Conservation (phyloP, 2,329 filamentous ascomycete genomes). For the Aspergillus aculeatus region DNA sequence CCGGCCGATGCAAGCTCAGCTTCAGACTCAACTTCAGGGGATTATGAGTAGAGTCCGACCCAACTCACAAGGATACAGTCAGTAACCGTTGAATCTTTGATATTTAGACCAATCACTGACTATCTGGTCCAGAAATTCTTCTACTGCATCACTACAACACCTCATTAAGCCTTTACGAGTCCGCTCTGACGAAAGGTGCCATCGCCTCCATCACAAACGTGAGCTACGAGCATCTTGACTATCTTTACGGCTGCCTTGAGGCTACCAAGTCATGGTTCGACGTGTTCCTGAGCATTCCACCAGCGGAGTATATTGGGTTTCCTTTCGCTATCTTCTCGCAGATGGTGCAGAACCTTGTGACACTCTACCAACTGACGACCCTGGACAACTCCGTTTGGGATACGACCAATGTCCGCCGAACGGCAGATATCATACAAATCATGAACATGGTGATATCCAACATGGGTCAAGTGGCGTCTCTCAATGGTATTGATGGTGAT, state of each 20-base stretch:
- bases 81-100: neutral
- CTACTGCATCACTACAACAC: slow-evolving; percentile 10
- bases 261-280: slow-evolving; percentile 15
- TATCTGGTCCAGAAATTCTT: neutral
- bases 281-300: slow-evolving; percentile 7
- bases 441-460: slow-evolving; percentile 3
- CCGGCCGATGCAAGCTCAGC: slow-evolving; percentile 8
- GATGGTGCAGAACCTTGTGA: slow-evolving; percentile 11
- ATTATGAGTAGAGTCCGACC: neutral
- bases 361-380: slow-evolving; percentile 9
- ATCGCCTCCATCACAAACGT: neutral
- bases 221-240: slow-evolving; percentile 1
- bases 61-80: slow-evolving; percentile 2
- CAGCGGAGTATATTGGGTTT: slow-evolving; percentile 4
- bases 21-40: neutral
- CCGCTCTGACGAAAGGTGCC: neutral
- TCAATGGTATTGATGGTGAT: slow-evolving; percentile 3
- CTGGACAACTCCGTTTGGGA: slow-evolving; percentile 9
- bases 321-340: slow-evolving; percentile 6
- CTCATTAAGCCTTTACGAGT: slow-evolving; percentile 7
- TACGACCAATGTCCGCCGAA: slow-evolving; percentile 4
- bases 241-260: slow-evolving; percentile 10
- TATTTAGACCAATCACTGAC: neutral
- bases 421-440: slow-evolving; percentile 4
- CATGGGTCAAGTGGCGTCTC: slow-evolving; percentile 3